These are phyloP conservation scores for Ascochyta viciae-villosae DNA, from an alignment of 2,329 filamentous ascomycete species.

Conservation along the genomic window DNA sequence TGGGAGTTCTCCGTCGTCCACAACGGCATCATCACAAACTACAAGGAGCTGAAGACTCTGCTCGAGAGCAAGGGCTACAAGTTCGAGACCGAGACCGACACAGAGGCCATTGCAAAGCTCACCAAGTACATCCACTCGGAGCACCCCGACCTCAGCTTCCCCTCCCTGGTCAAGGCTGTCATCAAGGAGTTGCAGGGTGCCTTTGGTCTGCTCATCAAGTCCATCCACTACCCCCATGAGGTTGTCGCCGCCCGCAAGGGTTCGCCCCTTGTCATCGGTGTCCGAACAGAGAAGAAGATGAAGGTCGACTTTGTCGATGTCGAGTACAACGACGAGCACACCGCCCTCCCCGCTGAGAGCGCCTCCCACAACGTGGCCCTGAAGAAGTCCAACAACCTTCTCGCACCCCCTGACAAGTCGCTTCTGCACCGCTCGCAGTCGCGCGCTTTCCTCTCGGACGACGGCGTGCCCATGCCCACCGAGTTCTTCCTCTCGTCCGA, in stretches of 20 bases:
- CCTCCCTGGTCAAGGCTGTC: conserved; percentile 93
- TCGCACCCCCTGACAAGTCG: conserved; percentile 95
- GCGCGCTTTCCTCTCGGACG: conserved; percentile 97
- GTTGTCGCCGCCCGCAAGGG: conserved; percentile 98
- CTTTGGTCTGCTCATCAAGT: conserved; percentile 97
- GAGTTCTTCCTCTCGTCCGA: conserved; percentile 99
- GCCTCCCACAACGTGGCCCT: conserved; percentile 96
- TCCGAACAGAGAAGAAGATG: conserved; percentile 98
- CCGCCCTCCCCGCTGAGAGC: conserved; percentile 82
- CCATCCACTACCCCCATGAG: conserved; percentile 97
- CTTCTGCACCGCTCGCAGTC: conserved; percentile 98
- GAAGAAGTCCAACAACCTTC: conserved; percentile 74
- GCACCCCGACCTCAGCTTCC: conserved; percentile 94
- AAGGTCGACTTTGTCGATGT: conserved; percentile 99
- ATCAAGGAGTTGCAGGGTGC: conserved; percentile 98
- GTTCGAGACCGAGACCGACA: conserved; percentile 99
- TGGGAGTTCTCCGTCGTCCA: conserved; percentile 99
- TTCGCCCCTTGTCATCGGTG: conserved; percentile 95
- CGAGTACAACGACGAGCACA: conserved; percentile 87
- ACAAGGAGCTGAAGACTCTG: conserved; percentile 97
- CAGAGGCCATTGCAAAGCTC: conserved; percentile 98
- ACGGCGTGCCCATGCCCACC: conserved; percentile 95
- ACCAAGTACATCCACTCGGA: conserved; percentile 98
- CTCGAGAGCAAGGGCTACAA: conserved; percentile 94
- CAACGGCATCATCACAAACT: conserved; percentile 99